Conservation (phyloP, 306 rosid species). For the Ceratonia siliqua region DNA sequence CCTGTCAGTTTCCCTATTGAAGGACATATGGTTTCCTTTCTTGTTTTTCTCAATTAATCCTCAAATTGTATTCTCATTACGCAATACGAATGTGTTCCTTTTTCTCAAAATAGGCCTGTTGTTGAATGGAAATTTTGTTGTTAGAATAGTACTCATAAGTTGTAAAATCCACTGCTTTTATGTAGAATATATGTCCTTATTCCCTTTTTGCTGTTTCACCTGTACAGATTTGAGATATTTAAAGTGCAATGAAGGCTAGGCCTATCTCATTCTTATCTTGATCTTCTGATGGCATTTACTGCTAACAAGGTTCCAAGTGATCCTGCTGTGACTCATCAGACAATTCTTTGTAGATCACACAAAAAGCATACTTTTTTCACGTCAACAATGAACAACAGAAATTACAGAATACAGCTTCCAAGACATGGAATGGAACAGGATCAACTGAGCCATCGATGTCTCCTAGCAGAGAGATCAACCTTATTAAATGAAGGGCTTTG, state of each 20-base stretch:
- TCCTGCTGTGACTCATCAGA: slow-evolving; percentile 55
- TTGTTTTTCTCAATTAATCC: neutral
- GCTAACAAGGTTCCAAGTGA: slow-evolving; percentile 65
- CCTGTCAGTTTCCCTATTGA: neutral
- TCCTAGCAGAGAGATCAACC: slow-evolving; percentile 37
- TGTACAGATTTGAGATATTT: slow-evolving; percentile 41
- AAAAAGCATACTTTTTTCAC: slow-evolving; percentile 45
- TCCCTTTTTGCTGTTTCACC: slow-evolving; percentile 33
- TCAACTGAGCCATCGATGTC: slow-evolving; percentile 39
- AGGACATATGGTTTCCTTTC: neutral
- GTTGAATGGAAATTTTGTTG: slow-evolving; percentile 18
- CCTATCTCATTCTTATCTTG: slow-evolving; percentile 32
- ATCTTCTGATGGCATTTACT: slow-evolving; percentile 62
- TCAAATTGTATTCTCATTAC: neutral
- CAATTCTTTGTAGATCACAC: slow-evolving; percentile 46
- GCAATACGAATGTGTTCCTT: slow-evolving; percentile 9
- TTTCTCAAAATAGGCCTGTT: slow-evolving; percentile 4
- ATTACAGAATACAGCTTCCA: slow-evolving; percentile 43
- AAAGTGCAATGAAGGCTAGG: slow-evolving; percentile 41
- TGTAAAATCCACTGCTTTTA: neutral
- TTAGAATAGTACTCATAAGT: neutral
- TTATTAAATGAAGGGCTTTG: slow-evolving; percentile 39
- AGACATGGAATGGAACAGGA: slow-evolving; percentile 45
- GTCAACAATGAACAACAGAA: slow-evolving; percentile 50
- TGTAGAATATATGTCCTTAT: slow-evolving; percentile 22